These are phyloP conservation scores for Sorghum bicolor DNA, from an alignment of 176 grass and related monocot genomes.

Conservation along the genomic window Sorghum_bicolor_NCBIv3 NC_012870.2:73834001-73834500, in stretches of 20 bases:
- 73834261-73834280: not conserved
- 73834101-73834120: not conserved
- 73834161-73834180: not conserved
- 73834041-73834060: not conserved
- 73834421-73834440: not conserved
- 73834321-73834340: not conserved
- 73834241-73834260: not conserved
- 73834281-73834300: not conserved
- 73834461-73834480: constrained; percentile 4
- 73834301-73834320: not conserved
- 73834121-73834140: not conserved
- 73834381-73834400: not conserved
- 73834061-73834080: not conserved
- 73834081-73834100: not conserved
- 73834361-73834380: not conserved
- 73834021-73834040: not conserved
- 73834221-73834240: not conserved
- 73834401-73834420: not conserved
- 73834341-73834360: not conserved
- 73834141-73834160: not conserved
- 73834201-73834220: not conserved
- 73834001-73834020: not conserved
- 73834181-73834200: no score
- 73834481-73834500: constrained; percentile 9
- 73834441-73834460: not conserved